Evolutionary conservation across 1,139 yeast genomes (phyloP).

Genomic region (Blastobotrys petasosporus): DNA sequence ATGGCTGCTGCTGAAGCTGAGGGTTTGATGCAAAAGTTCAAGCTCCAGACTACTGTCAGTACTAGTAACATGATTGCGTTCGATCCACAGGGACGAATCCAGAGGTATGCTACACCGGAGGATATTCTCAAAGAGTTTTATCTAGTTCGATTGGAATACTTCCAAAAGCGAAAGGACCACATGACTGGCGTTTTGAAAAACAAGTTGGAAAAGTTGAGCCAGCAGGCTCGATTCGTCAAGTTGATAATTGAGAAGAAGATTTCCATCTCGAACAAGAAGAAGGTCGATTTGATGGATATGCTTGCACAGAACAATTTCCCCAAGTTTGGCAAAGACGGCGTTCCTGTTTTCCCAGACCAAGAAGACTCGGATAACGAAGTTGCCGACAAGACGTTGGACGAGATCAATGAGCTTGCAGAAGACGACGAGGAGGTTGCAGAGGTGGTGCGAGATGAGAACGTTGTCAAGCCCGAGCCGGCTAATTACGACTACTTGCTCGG

Average conservation of each 20-base stretch:
- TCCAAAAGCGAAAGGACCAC: constrained; percentile 84
- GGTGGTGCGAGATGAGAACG: constrained; percentile 37
- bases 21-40: constrained; percentile 82
- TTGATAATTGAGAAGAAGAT: constrained; percentile 75
- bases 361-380: constrained; percentile 31
- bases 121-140: constrained; percentile 83
- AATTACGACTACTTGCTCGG: constrained; percentile 45
- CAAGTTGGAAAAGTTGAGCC: constrained; percentile 65
- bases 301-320: constrained; percentile 64
- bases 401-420: constrained; percentile 30
- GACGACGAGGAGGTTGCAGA: constrained; percentile 34
- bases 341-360: constrained; percentile 41
- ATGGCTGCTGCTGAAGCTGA: constrained; percentile 70
- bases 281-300: constrained; percentile 56
- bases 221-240: constrained; percentile 89
- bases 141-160: constrained; percentile 78
- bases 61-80: constrained; percentile 92
- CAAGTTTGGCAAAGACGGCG: constrained; percentile 64
- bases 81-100: constrained; percentile 86
- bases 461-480: constrained; percentile 31
- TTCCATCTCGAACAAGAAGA: constrained; percentile 66
- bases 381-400: constrained; percentile 34
- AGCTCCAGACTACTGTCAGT: constrained; percentile 60
- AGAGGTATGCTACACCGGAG: constrained; percentile 65
- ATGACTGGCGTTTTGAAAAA: constrained; percentile 64